phyloP scores from a whole-genome alignment of 805 yeast species.

The Naumovozyma dairenensis region DNA sequence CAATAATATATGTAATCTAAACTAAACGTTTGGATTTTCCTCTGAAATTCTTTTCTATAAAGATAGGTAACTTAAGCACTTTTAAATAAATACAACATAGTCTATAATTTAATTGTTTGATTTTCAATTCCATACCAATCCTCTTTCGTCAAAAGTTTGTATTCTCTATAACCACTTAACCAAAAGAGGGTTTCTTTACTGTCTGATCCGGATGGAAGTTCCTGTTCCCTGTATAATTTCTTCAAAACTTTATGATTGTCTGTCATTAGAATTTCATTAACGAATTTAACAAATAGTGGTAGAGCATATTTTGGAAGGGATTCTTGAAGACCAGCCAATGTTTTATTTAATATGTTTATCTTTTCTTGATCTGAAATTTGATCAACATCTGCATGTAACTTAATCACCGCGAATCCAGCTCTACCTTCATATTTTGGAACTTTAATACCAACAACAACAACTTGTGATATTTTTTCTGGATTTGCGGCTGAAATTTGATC shows the following conservation, averaged over 20 bases:
- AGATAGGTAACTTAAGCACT: not conserved
- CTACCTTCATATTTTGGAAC: conserved; percentile 88
- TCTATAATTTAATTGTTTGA: conserved; percentile 20
- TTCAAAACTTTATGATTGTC: conserved; percentile 80
- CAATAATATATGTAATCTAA: no score
- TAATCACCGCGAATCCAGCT: conserved; percentile 81
- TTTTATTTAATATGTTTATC: conserved; percentile 28
- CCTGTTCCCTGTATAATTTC: conserved; percentile 55
- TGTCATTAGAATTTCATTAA: conserved; percentile 47
- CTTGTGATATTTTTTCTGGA: conserved; percentile 39
- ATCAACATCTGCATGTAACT: conserved; percentile 32
- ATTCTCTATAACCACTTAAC: conserved; percentile 43
- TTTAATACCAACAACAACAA: conserved; percentile 79
- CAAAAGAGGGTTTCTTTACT: conserved; percentile 61
- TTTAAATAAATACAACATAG: no score
- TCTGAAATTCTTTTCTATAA: not conserved
- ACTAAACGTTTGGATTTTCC: no score
- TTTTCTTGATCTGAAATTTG: conserved; percentile 15
- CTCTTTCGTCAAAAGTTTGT: conserved; percentile 44
- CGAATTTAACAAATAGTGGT: conserved; percentile 73
- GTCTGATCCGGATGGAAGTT: conserved; percentile 54
- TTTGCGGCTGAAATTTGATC: conserved; percentile 43
- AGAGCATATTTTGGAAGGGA: conserved; percentile 75
- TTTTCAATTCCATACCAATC: conserved; percentile 41
- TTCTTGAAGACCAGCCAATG: conserved; percentile 30